Evolutionary conservation across 345 rosid species (phyloP).

Genomic region (Citrus glauca): DNA sequence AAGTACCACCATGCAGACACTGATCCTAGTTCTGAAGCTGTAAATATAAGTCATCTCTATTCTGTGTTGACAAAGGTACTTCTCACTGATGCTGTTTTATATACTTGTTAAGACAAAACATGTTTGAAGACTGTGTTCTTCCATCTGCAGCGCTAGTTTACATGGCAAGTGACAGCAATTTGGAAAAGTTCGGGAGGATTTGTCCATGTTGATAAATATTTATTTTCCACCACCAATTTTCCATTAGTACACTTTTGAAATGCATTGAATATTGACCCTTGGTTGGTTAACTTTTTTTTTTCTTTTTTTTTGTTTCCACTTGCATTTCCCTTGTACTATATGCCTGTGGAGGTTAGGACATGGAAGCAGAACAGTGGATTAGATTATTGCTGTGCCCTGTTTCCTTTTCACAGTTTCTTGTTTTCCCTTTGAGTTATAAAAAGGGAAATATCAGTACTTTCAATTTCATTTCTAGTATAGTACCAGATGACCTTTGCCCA

Average conservation of each 20-base stretch:
- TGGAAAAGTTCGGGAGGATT: not conserved
- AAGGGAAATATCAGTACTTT: not conserved
- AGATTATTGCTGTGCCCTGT: not conserved
- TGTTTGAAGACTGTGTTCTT: not conserved
- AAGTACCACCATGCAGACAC: slow-evolving; percentile 23
- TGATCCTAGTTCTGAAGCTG: slow-evolving; percentile 41
- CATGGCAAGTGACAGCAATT: not conserved
- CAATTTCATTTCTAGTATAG: not conserved
- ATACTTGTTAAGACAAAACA: not conserved
- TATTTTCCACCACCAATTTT: not conserved
- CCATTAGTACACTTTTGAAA: not conserved
- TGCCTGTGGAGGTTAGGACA: not conserved
- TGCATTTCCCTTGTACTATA: not conserved
- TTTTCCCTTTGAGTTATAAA: not conserved
- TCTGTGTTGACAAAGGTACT: slow-evolving; percentile 56
- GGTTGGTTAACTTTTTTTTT: not conserved
- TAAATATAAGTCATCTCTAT: slow-evolving; percentile 41
- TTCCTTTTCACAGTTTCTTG: not conserved
- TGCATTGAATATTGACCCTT: not conserved
- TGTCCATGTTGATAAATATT: not conserved
- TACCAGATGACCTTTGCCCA: not conserved
- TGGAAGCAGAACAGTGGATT: not conserved
- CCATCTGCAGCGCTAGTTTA: not conserved
- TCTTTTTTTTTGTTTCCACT: not conserved
- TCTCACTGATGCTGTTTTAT: not conserved